A percentile compares a stretch with the other conserved stretches of the same genome.
Evolutionary conservation across 495 filamentous ascomycete genomes (phyloP).

Genomic region (Xylaria palmicola): DNA sequence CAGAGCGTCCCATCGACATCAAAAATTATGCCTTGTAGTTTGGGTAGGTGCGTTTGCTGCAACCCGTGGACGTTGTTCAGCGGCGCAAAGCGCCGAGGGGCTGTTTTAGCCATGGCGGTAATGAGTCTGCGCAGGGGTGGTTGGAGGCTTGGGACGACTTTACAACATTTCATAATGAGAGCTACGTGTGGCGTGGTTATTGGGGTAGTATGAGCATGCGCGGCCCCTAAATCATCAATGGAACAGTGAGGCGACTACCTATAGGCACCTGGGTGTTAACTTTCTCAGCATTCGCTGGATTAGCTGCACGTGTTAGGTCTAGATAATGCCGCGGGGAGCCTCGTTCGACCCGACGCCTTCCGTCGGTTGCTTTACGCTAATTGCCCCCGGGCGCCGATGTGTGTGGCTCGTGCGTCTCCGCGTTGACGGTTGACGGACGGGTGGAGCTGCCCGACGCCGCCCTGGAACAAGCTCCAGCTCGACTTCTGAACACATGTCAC

Average conservation of each 20-base stretch:
- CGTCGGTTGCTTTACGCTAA: neutral
- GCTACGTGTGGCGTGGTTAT: too few relatives aligned
- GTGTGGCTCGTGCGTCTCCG: constrained; percentile 22
- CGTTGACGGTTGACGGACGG: too few relatives aligned
- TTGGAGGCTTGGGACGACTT: neutral
- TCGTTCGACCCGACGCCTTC: neutral
- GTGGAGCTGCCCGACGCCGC: neutral
- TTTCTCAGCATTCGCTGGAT: too few relatives aligned
- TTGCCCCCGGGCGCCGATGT: neutral
- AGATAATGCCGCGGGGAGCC: neutral
- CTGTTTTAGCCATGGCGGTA: constrained; percentile 35
- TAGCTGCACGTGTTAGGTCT: too few relatives aligned
- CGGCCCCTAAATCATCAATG: too few relatives aligned
- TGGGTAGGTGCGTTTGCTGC: constrained; percentile 43
- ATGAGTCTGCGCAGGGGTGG: constrained; percentile 32
- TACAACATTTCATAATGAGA: constrained; percentile 6
- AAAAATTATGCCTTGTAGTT: constrained; percentile 81
- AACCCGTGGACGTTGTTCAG: constrained; percentile 23
- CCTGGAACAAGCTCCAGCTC: neutral
- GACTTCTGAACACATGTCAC: too few relatives aligned
- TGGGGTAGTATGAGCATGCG: too few relatives aligned
- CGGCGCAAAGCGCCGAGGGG: constrained; percentile 52
- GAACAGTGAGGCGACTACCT: too few relatives aligned
- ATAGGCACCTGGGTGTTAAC: too few relatives aligned
- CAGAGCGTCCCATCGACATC: constrained; percentile 94